A percentile compares a stretch with the other conserved stretches of the same genome.
Evolutionary conservation across 1,284 basidiomycete genomes (phyloP).

Genomic region (Pterulicium gracile): DNA sequence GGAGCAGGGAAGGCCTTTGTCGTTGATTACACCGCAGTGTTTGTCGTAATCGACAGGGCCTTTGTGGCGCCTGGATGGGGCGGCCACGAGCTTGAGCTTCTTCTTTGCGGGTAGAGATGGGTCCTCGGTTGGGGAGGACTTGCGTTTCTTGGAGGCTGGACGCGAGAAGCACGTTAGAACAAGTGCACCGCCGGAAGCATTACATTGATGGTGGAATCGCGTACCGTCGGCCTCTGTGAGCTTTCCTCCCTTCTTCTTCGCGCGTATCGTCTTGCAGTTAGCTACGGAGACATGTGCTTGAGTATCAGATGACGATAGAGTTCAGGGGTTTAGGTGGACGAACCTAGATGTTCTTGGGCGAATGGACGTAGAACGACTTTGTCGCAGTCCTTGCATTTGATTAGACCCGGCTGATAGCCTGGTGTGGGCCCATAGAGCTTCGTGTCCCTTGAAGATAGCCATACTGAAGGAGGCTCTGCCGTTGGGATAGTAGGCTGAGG

Average conservation of each 20-base stretch:
- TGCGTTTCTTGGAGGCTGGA: constrained; percentile 56
- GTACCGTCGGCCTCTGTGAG: background rate
- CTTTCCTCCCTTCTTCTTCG: background rate
- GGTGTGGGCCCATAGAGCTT: constrained; percentile 66
- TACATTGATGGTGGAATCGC: background rate
- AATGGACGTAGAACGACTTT: constrained; percentile 71
- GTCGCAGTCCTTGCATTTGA: constrained; percentile 68
- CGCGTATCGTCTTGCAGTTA: background rate
- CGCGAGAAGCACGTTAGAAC: background rate
- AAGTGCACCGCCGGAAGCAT: background rate
- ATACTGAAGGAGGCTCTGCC: constrained; percentile 58
- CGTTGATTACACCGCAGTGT: constrained; percentile 97
- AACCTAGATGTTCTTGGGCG: constrained; percentile 68
- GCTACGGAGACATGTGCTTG: background rate
- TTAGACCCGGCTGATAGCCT: constrained; percentile 51
- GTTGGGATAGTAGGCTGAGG: background rate
- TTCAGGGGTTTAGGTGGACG: constrained; percentile 14
- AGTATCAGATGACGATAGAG: background rate
- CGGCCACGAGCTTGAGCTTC: constrained; percentile 49
- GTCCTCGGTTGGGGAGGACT: constrained; percentile 54
- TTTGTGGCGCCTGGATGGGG: constrained; percentile 49
- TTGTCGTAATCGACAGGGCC: constrained; percentile 86
- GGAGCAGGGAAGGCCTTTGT: constrained; percentile 90
- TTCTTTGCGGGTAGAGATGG: constrained; percentile 56
- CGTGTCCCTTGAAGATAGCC: constrained; percentile 80